Evolutionary conservation across 345 rosid species (phyloP), one percentile per base, ranked within the genome.

Genomic region (Eucalyptus rudis): DNA sequence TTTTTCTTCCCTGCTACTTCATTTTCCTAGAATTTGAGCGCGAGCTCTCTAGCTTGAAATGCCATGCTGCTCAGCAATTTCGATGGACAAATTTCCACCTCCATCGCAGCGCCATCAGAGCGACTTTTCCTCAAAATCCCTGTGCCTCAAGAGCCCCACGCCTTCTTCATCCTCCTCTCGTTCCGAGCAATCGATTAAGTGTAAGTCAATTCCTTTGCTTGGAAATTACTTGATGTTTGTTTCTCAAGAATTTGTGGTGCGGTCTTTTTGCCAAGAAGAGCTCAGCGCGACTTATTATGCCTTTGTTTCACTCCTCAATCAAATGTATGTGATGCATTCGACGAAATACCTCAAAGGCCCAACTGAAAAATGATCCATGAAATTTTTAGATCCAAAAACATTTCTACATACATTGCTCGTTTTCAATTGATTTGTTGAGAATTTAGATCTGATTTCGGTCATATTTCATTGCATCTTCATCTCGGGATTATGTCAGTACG

Each of bases 21-120:
- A 13, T 56, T 10, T 56, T 56, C 29, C 2, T 10, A 24, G 3
- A 24, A 24, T 24, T 56, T 56, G 62, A 56, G 62, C 6, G 3
- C 6, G 6, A 24, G 29, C 29, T 56, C 29, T 56, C 3, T 25
- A 24, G 29, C 62, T 13, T 56, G 27, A 56, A 59, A 59, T 12
- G 7, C 66, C 66, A 12, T 59, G 4, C 31, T 4, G 15, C 66
- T 27, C 66, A 5, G 66, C 64, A 22, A 24, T 24, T 58, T 58
- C 0, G 64, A 58, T 10, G 14, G n/a, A 10, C n/a, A 24, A 22
- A 10, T 58, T 58, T 58, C 29, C 27, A 25, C 64, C 64, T 58
- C 13, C 64, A 5, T 58, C 2, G 13, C 64, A 0, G 1, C 3
- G 12, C 7, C 25, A 9, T 25, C 7, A 0, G 5, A 22, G 27